phyloP scores from a whole-genome alignment of 1,284 basidiomycete genomes.

The Fomitiporia mediterranea region DNA sequence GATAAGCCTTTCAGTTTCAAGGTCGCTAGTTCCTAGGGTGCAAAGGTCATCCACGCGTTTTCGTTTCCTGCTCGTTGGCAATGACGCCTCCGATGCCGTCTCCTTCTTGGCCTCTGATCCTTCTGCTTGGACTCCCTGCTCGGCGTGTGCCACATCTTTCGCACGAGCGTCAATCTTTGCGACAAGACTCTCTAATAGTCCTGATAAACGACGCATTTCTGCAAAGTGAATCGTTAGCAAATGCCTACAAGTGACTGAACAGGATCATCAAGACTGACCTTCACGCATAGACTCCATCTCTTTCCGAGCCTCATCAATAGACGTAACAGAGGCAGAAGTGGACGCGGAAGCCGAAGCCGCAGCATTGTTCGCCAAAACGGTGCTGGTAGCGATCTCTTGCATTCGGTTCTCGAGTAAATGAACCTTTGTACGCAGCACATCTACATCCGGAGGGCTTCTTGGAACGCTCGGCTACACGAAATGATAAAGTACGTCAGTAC shows the following conservation, averaged over 20 bases:
- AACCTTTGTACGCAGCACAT: neutral
- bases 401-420: slow-evolving; percentile 8
- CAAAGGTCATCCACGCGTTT: slow-evolving; percentile 5
- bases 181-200: slow-evolving; percentile 5
- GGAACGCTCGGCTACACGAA: neutral
- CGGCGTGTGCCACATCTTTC: neutral
- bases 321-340: neutral
- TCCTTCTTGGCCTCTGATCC: neutral
- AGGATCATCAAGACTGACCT: slow-evolving; percentile 5
- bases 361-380: neutral
- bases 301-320: slow-evolving; percentile 7
- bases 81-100: neutral
- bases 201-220: slow-evolving; percentile 17
- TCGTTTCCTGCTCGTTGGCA: slow-evolving; percentile 5
- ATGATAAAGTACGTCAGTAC: neutral
- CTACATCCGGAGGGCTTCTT: neutral
- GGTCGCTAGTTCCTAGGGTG: neutral
- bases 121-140: slow-evolving; percentile 1
- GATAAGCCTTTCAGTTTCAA: neutral
- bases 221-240: neutral
- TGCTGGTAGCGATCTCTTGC: slow-evolving; percentile 1
- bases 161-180: slow-evolving; percentile 5
- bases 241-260: neutral
- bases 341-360: neutral
- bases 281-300: slow-evolving; percentile 14